phyloP scores from a whole-genome alignment of 768 basidiomycete species.

The Mycena epipterygia region DNA sequence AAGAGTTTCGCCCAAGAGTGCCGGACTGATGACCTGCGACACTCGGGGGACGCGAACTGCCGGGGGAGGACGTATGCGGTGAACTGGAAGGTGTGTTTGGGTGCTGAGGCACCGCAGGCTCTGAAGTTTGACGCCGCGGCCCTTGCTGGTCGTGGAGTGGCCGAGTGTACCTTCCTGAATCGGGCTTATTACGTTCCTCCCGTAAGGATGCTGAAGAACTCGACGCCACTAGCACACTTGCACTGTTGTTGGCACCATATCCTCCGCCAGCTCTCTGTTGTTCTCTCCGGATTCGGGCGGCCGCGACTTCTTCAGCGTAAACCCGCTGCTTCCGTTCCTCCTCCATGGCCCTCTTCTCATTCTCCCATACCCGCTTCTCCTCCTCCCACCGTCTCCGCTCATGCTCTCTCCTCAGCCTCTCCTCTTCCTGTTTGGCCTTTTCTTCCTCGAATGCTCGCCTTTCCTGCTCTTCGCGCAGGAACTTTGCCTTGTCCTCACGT shows the following conservation, averaged over 20 bases:
- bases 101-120: constrained; percentile 53
- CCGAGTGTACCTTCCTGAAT: constrained; percentile 55
- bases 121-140: constrained; percentile 62
- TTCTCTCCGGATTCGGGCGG: constrained; percentile 74
- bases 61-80: constrained; percentile 61
- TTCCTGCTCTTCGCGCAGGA: constrained; percentile 72
- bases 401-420: constrained; percentile 59
- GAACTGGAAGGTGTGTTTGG: constrained; percentile 41
- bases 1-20: constrained; percentile 46
- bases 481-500: constrained; percentile 79
- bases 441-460: constrained; percentile 65
- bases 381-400: constrained; percentile 59
- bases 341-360: constrained; percentile 64
- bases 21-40: constrained; percentile 50
- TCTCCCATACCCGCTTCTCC: constrained; percentile 63
- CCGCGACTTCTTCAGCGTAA: constrained; percentile 72
- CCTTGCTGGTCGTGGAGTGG: constrained; percentile 52
- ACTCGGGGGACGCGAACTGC: constrained; percentile 66
- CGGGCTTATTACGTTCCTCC: constrained; percentile 58
- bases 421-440: constrained; percentile 54
- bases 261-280: constrained; percentile 63
- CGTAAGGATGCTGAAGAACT: constrained; percentile 56
- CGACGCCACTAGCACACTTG: constrained; percentile 45
- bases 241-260: constrained; percentile 44
- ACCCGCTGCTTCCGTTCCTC: constrained; percentile 66